Base-by-base conservation (phyloP, 345 rosid species). In the Pelargonium nanum region DNA sequence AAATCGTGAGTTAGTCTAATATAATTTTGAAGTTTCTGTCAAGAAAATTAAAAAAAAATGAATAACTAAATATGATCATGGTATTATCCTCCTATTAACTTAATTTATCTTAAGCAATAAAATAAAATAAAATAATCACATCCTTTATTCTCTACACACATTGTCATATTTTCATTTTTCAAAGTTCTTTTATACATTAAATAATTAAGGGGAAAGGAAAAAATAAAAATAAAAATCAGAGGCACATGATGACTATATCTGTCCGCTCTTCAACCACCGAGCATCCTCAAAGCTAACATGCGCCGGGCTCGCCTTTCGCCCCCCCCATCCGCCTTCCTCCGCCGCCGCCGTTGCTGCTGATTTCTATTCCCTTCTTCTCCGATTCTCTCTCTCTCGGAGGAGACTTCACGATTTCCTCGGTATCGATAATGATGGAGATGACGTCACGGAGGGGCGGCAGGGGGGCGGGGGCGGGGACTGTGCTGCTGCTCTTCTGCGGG, bases 401-500 rank as follows among this genome's bases (percentile, higher is more conserved):
- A n/a, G 72, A 72, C 67, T 68, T 68, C 71, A n/a, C n/a, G 74
- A 7, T 17, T 17, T 5, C 20, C 20, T 19, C 21, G 54, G 54
- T 19, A 1, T 52, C n/a, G 55, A 20, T 52, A 0, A 4, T n/a
- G 22, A 52, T 52, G 6, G 55, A 1, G 55, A n/a, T n/a, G 55
- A 20, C 15, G 48, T 2, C 15, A 2, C 15, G 2, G 48, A 40
- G 9, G 2, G 48, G 45, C 1, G 45, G 4, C 45, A 5, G 45
- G 45, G 45, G 1, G 13, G 45, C 22, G 75, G 68, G 59, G 69
- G 60, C 71, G 61, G 55, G 63, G 78, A 73, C 85, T 75, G 50
- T 62, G 25, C 34, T 78, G 53, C 53, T 78, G 56, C 12, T 77
- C 54, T 56, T 75, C 21, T 80, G 62, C 56, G 72, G 72, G 57